Base-by-base conservation (phyloP, 441 rosid species). In the Hura crepitans region DNA sequence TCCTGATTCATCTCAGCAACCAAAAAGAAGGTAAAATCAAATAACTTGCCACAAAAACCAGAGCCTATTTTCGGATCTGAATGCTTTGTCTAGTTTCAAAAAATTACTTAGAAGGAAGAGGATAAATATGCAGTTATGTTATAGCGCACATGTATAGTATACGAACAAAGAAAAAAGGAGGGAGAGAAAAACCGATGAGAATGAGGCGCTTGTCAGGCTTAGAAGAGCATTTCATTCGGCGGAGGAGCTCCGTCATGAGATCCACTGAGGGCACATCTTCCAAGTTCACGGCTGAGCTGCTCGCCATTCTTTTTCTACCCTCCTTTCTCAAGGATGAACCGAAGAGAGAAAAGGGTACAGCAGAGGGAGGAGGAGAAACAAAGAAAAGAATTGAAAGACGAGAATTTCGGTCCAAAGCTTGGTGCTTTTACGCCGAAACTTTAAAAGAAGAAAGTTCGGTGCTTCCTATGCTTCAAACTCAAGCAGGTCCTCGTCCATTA, bases 171-270 rank as follows among this genome's bases (percentile, higher is more conserved):
- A 12, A 10, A 13, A 39, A 39, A 39, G 46, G 10, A 62, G 7
- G 47, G 23, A 55, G n/a, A 71, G 50, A 1, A 6, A 62, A 17
- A 91, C 98, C 98, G 54, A 93, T 73, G 84, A 93, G 88, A 69
- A 93, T 82, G 85, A 93, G 96, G 74, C 95, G 97, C 73, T 88
- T 91, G 75, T 93, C 97, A 42, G 98, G 95, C 66, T 89, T 89
- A 75, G 95, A 33, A 64, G 95, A 77, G 77, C 98, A 93, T 74
- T 86, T 91, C 92, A 93, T 81, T 70, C 98, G 97, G 57, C 97
- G 97, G 73, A 93, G 93, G 68, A 93, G 92, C 84, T 93, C 97
- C 27, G 86, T 75, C 96, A 88, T 91, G 76, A 93, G 95, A 84
- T 89, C 87, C 45, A 85, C 82, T 1, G 96, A 87, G 20, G 85